Evolutionary conservation across 192 early-diverging fungal species (phyloP), one percentile per base, ranked within the genome.

Genomic region (Coemansia reversa): DNA sequence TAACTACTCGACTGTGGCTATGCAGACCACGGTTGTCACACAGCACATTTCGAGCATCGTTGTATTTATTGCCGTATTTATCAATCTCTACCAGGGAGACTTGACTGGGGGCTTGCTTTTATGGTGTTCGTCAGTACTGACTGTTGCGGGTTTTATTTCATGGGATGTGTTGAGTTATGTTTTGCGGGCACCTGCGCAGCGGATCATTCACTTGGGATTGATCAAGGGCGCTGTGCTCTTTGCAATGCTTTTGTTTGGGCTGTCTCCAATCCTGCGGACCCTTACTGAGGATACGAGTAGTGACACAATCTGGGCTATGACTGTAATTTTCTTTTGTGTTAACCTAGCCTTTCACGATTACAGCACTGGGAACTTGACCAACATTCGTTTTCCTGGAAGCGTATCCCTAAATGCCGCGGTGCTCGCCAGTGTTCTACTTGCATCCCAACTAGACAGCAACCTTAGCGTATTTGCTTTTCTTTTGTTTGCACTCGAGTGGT

Each of bases 391-490:
- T 68, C 94, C 95, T 0, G 94, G 94, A 22, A 94, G 94, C 3
- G 81, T 97, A n/a, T 94, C 94, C n/a, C 91, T 96, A 25, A 98
- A 97, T 72, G 93, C 94, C 0, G 95, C 93, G 11, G 92, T 97
- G 45, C 95, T 96, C 73, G 95, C 94, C 0, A 92, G 92, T 14
- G 93, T 97, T 1, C 79, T 98, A 9, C 75, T 98, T 19, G 93
- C 94, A 0, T 97, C 95, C 3, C 83, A 92, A 54, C 81, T 98
- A 20, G 58, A 85, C 55, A 90, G 88, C 58, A 92, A 96, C 63
- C 58, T 88, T n/a, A 85, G 90, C 72, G 95, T 96, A 1, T 96
- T 93, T 83, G 89, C 87, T 0, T 85, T 98, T 55, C 80, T 97
- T 80, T 78, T 88, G 0, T 90, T 93, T 83, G 91, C 94, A 22